Evolutionary conservation across 2,329 filamentous ascomycete species (phyloP).

Genomic region (Ophiostoma triangulosporum): DNA sequence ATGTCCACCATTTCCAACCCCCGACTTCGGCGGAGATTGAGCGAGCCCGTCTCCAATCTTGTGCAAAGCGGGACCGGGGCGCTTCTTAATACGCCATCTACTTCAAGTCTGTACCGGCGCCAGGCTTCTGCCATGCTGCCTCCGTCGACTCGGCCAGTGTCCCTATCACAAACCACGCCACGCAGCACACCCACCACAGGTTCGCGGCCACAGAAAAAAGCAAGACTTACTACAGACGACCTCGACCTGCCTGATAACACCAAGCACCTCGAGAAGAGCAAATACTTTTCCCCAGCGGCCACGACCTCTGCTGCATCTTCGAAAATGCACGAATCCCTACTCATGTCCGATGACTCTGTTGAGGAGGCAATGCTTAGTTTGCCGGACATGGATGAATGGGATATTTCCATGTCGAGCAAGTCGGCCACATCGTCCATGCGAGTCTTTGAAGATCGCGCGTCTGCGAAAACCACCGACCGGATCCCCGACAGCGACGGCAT

Average conservation of each 20-base stretch:
- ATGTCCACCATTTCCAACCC: conserved; percentile 15
- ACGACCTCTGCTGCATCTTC: not conserved
- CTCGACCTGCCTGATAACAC: conserved; percentile 11
- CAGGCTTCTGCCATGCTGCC: conserved; percentile 4
- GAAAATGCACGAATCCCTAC: conserved; percentile 25
- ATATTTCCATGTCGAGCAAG: conserved; percentile 17
- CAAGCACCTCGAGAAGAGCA: conserved; percentile 31
- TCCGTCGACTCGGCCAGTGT: not conserved
- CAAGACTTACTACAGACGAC: conserved; percentile 36
- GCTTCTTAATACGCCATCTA: not conserved
- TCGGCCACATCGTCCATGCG: conserved; percentile 22
- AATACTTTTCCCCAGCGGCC: conserved; percentile 32
- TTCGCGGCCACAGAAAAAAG: conserved; percentile 40
- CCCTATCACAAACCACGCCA: not conserved
- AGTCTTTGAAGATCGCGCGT: conserved; percentile 27
- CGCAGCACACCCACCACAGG: not conserved
- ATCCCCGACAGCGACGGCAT: conserved; percentile 9
- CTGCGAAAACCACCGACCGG: conserved; percentile 4
- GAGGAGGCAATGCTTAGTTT: conserved; percentile 39
- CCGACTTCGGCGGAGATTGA: conserved; percentile 32
- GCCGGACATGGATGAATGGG: conserved; percentile 39
- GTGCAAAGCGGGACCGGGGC: conserved; percentile 16
- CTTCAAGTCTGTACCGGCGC: conserved; percentile 1
- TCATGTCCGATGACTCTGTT: conserved; percentile 44
- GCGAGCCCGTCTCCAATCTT: conserved; percentile 36